These are phyloP conservation scores for Mycena amicta DNA, from an alignment of 768 basidiomycete genomes.

Conservation along the genomic window DNA sequence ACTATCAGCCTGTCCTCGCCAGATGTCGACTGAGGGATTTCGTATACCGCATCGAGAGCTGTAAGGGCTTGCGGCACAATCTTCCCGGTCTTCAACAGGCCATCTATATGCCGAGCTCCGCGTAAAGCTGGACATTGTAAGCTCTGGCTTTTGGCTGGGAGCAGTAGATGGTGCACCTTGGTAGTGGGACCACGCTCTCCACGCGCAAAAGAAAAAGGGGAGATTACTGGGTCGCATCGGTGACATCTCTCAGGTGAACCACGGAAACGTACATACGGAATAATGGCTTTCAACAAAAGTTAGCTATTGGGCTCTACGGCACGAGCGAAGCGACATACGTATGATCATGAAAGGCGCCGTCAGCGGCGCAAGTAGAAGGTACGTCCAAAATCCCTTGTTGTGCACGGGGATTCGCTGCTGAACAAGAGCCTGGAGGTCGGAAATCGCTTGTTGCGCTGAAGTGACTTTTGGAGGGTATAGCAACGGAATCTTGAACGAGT, in stretches of 20 bases:
- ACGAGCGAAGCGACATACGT: constrained; percentile 49
- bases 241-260: neutral
- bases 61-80: constrained; percentile 59
- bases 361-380: constrained; percentile 68
- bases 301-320: neutral
- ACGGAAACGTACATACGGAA: constrained; percentile 43
- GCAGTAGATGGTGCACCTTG: constrained; percentile 47
- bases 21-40: neutral
- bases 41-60: constrained; percentile 62
- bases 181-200: constrained; percentile 87
- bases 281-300: constrained; percentile 51
- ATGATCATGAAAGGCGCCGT: constrained; percentile 78
- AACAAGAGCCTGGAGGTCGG: constrained; percentile 55
- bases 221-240: constrained; percentile 45
- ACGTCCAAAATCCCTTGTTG: constrained; percentile 63
- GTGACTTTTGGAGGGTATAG: constrained; percentile 56
- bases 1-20: constrained; percentile 22
- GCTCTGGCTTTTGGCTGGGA: neutral
- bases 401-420: constrained; percentile 63
- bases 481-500: constrained; percentile 57
- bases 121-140: constrained; percentile 68
- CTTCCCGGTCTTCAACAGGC: constrained; percentile 54
- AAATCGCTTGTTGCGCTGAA: constrained; percentile 35
- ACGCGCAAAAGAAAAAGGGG: constrained; percentile 83
- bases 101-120: constrained; percentile 54